Evolutionary conservation across 192 early-diverging fungal genomes (phyloP), one percentile per base, ranked within the genome.

Genomic region (Hyaloraphidium curvatum): DNA sequence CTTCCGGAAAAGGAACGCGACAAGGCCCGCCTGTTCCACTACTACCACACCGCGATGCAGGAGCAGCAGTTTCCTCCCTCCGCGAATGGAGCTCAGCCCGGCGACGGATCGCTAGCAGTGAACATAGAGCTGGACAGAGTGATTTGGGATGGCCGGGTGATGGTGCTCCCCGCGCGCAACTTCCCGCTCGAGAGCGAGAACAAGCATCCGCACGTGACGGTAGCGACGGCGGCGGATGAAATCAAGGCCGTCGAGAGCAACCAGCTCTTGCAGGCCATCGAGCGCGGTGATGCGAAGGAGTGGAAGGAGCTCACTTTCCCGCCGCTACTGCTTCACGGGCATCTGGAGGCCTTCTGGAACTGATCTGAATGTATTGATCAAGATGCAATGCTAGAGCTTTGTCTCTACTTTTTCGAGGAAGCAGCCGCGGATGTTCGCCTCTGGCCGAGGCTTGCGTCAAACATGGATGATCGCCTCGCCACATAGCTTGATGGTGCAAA

Each of bases 141-240:
- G 9, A 69, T 81, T 1, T 77, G 71, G 55, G 64, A 75, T 39
- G 50, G 55, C 1, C 40, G 60, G 7, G 41, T 70, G 7, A 61
- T 70, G 54, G 30, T 58, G 2, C 40, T 70, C 9, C 55, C 54
- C 0, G 66, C 69, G 0, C 29, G 30, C 11, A 33, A 31, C 22
- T 57, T 59, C 55, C 67, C 14, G 31, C 28, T 50, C 14, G 43
- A 39, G 25, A 39, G 43, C 35, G 28, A 28, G 2, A 56, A 62
- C 35, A 56, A 61, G 27, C 40, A 37, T 14, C 58, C 62, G 0
- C 72, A 74, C 55, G 26, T 70, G 19, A 74, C 72, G 3, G 50
- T 70, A 9, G 72, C 56, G 0, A 74, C 70, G 3, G 52, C 33
- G n/a, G 31, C 31, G 0, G 57, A 65, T 35, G 51, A 57, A 2